Base-by-base conservation (phyloP, 164 flowering plant species). In the Stephania japonica region DNA sequence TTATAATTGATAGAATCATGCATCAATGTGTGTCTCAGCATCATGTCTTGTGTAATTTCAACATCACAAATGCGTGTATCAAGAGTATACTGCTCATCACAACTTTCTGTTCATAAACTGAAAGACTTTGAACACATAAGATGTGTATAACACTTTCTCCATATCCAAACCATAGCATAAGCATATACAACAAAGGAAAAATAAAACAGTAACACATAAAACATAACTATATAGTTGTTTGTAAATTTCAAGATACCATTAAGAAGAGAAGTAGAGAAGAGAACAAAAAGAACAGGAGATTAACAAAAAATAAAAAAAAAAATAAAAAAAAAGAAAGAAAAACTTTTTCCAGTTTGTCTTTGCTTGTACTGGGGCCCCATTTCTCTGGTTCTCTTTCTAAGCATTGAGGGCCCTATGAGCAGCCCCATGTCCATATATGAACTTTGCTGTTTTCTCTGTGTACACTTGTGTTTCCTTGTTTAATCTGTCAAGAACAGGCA, bases 401-500 rank as follows among this genome's bases (percentile, higher is more conserved):
- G 44, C 78, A 67, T 81, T 79, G 47, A 70, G 73, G 41, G 84
- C 68, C 70, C 80, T 88, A 72, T 76, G 69, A 53, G 75, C 89
- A 71, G 75, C 75, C 11, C 95, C 93, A 81, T 90, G 88, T 19
- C 98, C 97, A 79, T 93, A 86, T 59, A 93, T 90, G 82, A 91
- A 93, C 86, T 89, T 91, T 38, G 95, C 97, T 26, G 86, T 80
- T 76, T 84, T 92, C 63, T 93, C 98, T 1, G 97, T 89, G 84
- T 93, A 93, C 11, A 93, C 91, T 67, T 93, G 91, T 32, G 98
- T 90, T 81, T 93, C 97, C 79, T 85, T 87, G 67, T 85, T 83
- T 73, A 93, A 77, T 67, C 98, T 91, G 88, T 61, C 50, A 53
- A 62, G 3, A 9, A 32, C 32, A 68, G 42, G 6, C 19, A 62